These are phyloP conservation scores for Didymellaceae sp. DNA, from an alignment of 2,329 filamentous ascomycete species.

Conservation along the genomic window DNA sequence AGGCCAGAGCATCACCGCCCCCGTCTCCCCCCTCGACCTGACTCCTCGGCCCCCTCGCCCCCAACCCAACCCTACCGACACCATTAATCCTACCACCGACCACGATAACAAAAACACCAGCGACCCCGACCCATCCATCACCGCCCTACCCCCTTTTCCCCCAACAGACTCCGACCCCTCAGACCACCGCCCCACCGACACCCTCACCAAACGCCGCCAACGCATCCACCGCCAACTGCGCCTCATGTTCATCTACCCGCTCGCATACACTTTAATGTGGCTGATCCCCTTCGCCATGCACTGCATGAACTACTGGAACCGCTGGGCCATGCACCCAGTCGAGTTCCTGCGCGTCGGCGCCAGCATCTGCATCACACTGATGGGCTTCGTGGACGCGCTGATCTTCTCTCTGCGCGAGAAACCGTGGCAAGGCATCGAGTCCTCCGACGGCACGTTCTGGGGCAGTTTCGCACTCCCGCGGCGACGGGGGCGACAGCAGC, in stretches of 20 bases:
- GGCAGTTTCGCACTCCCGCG: slow-evolving; percentile 40
- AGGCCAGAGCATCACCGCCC: slow-evolving; percentile 4
- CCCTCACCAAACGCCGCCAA: slow-evolving; percentile 50
- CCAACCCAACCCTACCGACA: too few species aligned
- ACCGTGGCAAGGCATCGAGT: slow-evolving; percentile 68
- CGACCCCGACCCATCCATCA: neutral
- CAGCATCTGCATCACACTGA: slow-evolving; percentile 66
- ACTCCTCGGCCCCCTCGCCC: too few species aligned
- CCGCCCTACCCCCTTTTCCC: neutral
- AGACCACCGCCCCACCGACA: slow-evolving; percentile 14
- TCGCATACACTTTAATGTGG: slow-evolving; percentile 76
- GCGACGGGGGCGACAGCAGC: neutral
- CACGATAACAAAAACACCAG: neutral
- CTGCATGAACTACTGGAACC: slow-evolving; percentile 64
- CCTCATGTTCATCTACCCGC: slow-evolving; percentile 76
- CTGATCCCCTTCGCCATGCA: slow-evolving; percentile 72
- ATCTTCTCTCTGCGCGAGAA: slow-evolving; percentile 74
- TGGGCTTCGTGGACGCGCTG: slow-evolving; percentile 71
- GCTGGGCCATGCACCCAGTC: slow-evolving; percentile 59
- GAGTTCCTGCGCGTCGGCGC: slow-evolving; percentile 63
- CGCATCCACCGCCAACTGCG: slow-evolving; percentile 72
- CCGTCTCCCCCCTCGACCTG: neutral
- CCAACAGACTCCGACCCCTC: neutral
- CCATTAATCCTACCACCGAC: neutral
- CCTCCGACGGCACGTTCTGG: slow-evolving; percentile 51